phyloP scores from a whole-genome alignment of 1,139 yeast genomes.

The Hansenula anomala region DNA sequence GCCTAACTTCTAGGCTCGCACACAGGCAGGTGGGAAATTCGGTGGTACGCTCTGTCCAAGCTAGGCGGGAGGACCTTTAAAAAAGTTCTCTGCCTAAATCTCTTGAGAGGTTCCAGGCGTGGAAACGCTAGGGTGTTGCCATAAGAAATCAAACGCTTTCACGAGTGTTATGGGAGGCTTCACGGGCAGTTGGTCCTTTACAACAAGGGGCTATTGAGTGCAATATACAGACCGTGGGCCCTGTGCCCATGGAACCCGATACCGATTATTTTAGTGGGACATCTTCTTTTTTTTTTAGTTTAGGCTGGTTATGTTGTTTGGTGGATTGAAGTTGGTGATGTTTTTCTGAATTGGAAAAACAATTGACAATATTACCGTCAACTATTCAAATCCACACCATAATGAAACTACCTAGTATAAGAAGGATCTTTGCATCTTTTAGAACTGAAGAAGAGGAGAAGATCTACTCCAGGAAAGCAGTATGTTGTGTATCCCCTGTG shows the following conservation, averaged over 20 bases:
- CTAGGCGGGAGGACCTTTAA: conserved; percentile 5
- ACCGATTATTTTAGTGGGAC: conserved; percentile 62
- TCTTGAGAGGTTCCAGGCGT: conserved; percentile 70
- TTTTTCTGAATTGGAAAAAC: no score
- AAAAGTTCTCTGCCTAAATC: conserved; percentile 27
- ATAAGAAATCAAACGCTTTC: conserved; percentile 47
- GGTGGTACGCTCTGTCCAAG: conserved; percentile 66
- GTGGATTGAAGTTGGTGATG: no score
- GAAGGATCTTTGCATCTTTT: conserved; percentile 77
- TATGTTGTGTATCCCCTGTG: conserved; percentile 27
- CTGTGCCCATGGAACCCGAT: conserved; percentile 57
- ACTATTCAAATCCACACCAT: no score
- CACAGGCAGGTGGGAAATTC: conserved; percentile 74
- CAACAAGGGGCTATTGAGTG: conserved; percentile 57
- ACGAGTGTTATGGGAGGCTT: conserved; percentile 56
- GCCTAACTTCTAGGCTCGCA: not conserved
- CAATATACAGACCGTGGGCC: conserved; percentile 61
- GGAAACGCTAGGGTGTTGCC: conserved; percentile 71
- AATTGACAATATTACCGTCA: no score
- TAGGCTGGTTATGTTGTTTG: no score
- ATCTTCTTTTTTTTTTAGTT: conserved; percentile 9
- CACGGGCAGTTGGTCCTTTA: conserved; percentile 64
- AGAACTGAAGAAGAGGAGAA: conserved; percentile 85
- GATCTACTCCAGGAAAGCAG: conserved; percentile 67
- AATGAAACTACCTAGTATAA: conserved; percentile 60